Evolutionary conservation across 2,329 filamentous ascomycete species (phyloP), one percentile per base, ranked within the genome.

Genomic region (Ascochyta fabae): DNA sequence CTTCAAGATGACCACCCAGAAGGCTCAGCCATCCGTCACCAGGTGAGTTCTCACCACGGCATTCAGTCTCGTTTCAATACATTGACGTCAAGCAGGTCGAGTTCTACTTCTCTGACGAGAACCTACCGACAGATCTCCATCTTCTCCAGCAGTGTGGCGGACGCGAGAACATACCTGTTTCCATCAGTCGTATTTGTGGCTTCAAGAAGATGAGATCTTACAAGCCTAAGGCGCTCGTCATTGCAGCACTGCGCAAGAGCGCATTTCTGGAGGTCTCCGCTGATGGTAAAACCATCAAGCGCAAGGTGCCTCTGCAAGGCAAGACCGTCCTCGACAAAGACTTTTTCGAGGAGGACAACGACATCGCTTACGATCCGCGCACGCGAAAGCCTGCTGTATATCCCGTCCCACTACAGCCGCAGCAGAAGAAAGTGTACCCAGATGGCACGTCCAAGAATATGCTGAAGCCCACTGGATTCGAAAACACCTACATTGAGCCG

Each of bases 401-500:
- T 23, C 67, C 71, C 3, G 58, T 70, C 15, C 62, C 59, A 5
- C 41, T 66, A 10, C 51, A 71, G 1, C 62, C 64, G n/a, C 69
- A 75, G 35, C 61, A 61, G 33, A 73, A 72, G 58, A 61, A 63
- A 16, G 64, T 65, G 23, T 58, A 69, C 22, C 67, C 71, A 29
- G 66, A 70, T 24, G 74, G 73, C 55, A 67, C 74, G 40, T 76
- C 71, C 12, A 81, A 80, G 65, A 74, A 68, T 34, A 78, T 80
- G 74, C 59, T 62, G 56, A 75, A 72, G 64, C 74, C 74, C 4
- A 80, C 78, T 15, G 80, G 80, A 0, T 82, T 82, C 55, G 80
- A 82, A 84, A 88, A 92, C 59, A 91, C 86, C 73, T 95, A 86
- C 70, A 87, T 89, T 12, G 94, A 98, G 73, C 83, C 88, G 1